Base-by-base conservation (phyloP, 1,139 yeast genomes). In the Tardiomyces depauwii region DNA sequence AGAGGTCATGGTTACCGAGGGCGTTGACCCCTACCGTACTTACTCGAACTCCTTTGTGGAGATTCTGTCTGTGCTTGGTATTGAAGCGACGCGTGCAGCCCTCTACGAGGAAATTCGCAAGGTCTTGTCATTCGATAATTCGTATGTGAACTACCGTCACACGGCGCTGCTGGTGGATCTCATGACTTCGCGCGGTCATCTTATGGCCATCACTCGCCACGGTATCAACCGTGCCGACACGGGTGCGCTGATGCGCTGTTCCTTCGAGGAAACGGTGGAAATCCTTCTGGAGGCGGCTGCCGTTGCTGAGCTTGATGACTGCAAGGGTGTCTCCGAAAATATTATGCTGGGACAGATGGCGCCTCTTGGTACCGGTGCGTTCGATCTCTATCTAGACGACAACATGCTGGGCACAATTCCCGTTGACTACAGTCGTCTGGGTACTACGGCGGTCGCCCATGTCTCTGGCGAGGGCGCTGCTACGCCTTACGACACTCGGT, bases 81-180 rank as follows among this genome's bases (percentile, higher is more conserved):
- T 93, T 62, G 99, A 93, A 66, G 99, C 99, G 41, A 94, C 98
- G 32, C 81, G 98, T 67, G 78, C 91, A 47, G 95, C 98, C 1
- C 73, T 93, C 59, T 91, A 80, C 71, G 83, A 82, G 63, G 98
- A 93, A 71, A 87, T 93, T 60, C 79, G 86, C 69, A 91, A 91
- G 61, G 98, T 93, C 58, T 87, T 93, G 76, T 96, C 97, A 2
- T 93, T 94, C 60, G 98, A 91, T 76, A 98, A 98, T 83, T 89
- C 98, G 32, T 91, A 91, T 63, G 99, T 93, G 54, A 93, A 93
- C 67, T 93, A 93, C 69, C 84, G 99, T 70, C 99, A 93, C 62
- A 83, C 91, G 91, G 96, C 98, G 1, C 72, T 93, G 58, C 75
- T 93, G 60, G 97, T 91, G 49, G 99, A 93, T 72, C 95, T 89